Percentiles rank a stretch among this genome's conserved stretches.
Conservation (phyloP, 371 early-diverging fungal genomes). For the Encephalitozoon intestinalis region DNA sequence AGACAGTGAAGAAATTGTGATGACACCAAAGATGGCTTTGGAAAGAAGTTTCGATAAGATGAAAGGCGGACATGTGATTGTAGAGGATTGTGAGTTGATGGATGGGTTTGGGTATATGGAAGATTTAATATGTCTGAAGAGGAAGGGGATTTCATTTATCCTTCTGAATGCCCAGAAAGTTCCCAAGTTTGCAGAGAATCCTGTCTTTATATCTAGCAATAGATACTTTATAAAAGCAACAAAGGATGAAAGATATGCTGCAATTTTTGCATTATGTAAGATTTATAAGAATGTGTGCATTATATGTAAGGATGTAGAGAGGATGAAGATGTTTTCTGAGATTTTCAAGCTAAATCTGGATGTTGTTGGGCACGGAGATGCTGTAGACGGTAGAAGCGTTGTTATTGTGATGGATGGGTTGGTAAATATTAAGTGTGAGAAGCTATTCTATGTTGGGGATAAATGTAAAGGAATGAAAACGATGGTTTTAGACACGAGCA, state of each 20-base stretch:
- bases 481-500: not conserved
- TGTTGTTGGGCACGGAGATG: not conserved
- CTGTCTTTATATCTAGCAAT: not conserved
- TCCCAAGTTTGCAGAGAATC: not conserved
- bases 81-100: conserved; percentile 18
- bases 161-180: not conserved
- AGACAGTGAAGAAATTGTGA: not conserved
- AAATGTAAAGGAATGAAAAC: not conserved
- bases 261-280: not conserved
- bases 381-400: not conserved
- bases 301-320: conserved; percentile 9
- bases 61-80: not conserved
- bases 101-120: not conserved
- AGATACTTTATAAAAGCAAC: conserved; percentile 11
- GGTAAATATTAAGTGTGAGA: not conserved
- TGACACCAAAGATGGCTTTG: conserved; percentile 10
- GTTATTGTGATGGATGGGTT: conserved; percentile 5
- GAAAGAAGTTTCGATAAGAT: not conserved
- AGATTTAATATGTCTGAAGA: not conserved
- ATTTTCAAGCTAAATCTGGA: conserved; percentile 16
- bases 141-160: not conserved
- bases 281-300: conserved; percentile 5
- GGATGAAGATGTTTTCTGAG: conserved; percentile 25
- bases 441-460: conserved; percentile 27
- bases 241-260: conserved; percentile 16